These are phyloP conservation scores for Mortierella sp. DNA, from an alignment of 371 early-diverging fungal genomes.

Conservation along the genomic window DNA sequence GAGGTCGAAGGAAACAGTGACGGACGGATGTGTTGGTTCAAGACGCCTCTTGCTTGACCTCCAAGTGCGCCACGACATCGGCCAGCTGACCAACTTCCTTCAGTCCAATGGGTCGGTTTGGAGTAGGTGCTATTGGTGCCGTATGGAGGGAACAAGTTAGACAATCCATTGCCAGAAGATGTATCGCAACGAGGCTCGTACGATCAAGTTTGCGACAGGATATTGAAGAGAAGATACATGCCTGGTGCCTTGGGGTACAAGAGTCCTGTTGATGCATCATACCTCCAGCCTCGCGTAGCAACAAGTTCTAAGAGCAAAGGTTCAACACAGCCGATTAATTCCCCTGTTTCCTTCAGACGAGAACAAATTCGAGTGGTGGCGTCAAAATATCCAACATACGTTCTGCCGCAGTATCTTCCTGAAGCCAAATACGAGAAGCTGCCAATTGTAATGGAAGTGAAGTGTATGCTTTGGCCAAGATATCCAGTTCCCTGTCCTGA, in stretches of 20 bases:
- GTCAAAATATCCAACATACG: constrained; percentile 14
- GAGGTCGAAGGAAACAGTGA: too few species aligned
- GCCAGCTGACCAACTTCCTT: constrained; percentile 48
- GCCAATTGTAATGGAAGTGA: constrained; percentile 48
- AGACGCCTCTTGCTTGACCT: constrained; percentile 43
- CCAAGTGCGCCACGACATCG: constrained; percentile 50
- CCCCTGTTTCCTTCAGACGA: not conserved
- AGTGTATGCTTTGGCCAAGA: constrained; percentile 50
- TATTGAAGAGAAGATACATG: not conserved
- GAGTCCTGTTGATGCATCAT: constrained; percentile 42
- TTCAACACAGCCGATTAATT: not conserved
- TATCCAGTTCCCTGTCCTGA: constrained; percentile 42
- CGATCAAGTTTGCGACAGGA: too few species aligned
- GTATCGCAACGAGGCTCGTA: too few species aligned
- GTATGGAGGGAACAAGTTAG: not conserved
- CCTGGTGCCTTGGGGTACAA: constrained; percentile 52
- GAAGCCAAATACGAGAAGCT: constrained; percentile 48
- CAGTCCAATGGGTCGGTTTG: constrained; percentile 34
- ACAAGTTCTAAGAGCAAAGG: constrained; percentile 30
- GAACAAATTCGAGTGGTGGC: not conserved
- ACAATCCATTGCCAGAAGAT: too few species aligned
- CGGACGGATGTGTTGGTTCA: not conserved
- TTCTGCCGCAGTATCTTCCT: constrained; percentile 45
- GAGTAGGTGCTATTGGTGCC: constrained; percentile 10
- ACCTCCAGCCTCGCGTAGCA: constrained; percentile 53